Evolutionary conservation across 108 stramenopile species (phyloP).

Genomic region (Cyclotella sp.): DNA sequence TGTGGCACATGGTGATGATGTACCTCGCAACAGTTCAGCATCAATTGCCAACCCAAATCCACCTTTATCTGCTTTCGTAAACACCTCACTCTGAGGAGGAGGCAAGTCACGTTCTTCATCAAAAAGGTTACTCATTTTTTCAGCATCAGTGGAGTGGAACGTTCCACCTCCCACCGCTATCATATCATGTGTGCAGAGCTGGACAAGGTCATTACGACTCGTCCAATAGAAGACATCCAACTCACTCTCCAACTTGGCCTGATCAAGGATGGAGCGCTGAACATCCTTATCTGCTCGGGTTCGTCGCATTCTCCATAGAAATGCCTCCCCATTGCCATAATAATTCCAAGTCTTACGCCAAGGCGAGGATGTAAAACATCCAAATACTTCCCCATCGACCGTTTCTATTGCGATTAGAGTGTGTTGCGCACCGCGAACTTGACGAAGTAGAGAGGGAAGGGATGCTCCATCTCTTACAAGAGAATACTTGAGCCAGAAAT

Average conservation of each 20-base stretch:
- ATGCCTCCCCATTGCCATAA: conserved; percentile 73
- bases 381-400: conserved; percentile 82
- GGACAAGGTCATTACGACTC: conserved; percentile 59
- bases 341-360: conserved; percentile 72
- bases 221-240: conserved; percentile 76
- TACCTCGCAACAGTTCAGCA: conserved; percentile 71
- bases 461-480: conserved; percentile 81
- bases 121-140: conserved; percentile 19
- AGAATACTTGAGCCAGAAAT: conserved; percentile 84
- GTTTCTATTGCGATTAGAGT: conserved; percentile 85
- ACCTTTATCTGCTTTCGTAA: conserved; percentile 40
- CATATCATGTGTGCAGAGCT: conserved; percentile 68
- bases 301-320: conserved; percentile 78
- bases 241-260: conserved; percentile 76
- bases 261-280: conserved; percentile 67
- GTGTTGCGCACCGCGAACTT: conserved; percentile 62
- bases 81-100: conserved; percentile 7
- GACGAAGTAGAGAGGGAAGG: conserved; percentile 60
- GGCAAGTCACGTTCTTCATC: conserved; percentile 44
- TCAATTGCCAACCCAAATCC: conserved; percentile 82
- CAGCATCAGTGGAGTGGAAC: conserved; percentile 13
- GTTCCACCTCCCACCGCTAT: conserved; percentile 72
- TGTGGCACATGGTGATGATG: conserved; percentile 69
- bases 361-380: conserved; percentile 63
- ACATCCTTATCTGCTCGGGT: conserved; percentile 57